phyloP scores from a whole-genome alignment of 2,329 filamentous ascomycete genomes.

The Gliomastix tumulicola region DNA sequence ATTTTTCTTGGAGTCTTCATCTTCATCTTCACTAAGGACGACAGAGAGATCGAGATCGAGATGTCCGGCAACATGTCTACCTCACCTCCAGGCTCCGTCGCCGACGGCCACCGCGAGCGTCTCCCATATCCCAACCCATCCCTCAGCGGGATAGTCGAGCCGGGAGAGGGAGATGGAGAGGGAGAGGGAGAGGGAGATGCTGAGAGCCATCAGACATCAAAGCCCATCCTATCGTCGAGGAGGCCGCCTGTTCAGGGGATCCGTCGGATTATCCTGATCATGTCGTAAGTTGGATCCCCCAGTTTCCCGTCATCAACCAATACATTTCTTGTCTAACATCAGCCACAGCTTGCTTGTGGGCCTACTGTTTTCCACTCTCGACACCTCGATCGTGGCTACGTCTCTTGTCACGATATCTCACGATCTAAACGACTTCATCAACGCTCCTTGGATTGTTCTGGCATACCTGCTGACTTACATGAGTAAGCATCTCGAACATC shows the following conservation, averaged over 20 bases:
- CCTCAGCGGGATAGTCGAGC: slow-evolving; percentile 11
- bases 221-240: not conserved
- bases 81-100: too few relatives aligned
- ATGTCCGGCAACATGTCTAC: too few relatives aligned
- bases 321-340: slow-evolving; percentile 9
- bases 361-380: slow-evolving; percentile 49
- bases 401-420: slow-evolving; percentile 49
- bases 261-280: slow-evolving; percentile 23
- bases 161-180: too few relatives aligned
- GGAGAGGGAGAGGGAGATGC: not conserved
- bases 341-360: slow-evolving; percentile 40
- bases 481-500: slow-evolving; percentile 27
- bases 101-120: slow-evolving; percentile 3
- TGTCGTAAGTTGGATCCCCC: slow-evolving; percentile 17
- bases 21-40: too few relatives aligned
- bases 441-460: slow-evolving; percentile 48
- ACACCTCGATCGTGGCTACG: slow-evolving; percentile 52
- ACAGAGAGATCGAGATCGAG: too few relatives aligned
- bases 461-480: slow-evolving; percentile 52
- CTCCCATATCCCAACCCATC: slow-evolving; percentile 15
- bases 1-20: too few relatives aligned
- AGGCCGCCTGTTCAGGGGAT: slow-evolving; percentile 14
- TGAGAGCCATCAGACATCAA: slow-evolving; percentile 2
- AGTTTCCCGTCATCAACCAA: not conserved
- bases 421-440: slow-evolving; percentile 41